phyloP scores from a whole-genome alignment of 371 early-diverging fungal species.

The Globomyces sp. region DNA sequence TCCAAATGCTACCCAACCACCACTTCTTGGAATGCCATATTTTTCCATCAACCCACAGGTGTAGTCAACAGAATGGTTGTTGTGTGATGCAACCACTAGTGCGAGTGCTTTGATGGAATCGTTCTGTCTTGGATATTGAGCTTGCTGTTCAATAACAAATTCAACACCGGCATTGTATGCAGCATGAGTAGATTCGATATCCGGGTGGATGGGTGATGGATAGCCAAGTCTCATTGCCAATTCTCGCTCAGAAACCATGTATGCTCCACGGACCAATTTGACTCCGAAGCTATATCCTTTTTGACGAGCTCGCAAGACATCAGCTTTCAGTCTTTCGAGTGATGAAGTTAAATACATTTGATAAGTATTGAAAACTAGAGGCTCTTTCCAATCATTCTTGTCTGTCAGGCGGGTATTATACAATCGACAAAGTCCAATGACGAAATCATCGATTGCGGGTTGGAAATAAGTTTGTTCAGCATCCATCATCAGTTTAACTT shows the following conservation, averaged over 20 bases:
- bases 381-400: no score
- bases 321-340: slow-evolving; percentile 61
- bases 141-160: slow-evolving; percentile 49
- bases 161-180: slow-evolving; percentile 80
- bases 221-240: slow-evolving; percentile 68
- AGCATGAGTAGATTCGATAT: slow-evolving; percentile 77
- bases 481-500: slow-evolving; percentile 85
- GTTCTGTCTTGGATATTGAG: slow-evolving; percentile 40
- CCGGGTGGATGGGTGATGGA: slow-evolving; percentile 79
- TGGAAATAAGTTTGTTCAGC: slow-evolving; percentile 96
- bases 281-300: slow-evolving; percentile 78
- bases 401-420: slow-evolving; percentile 58
- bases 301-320: slow-evolving; percentile 67
- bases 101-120: slow-evolving; percentile 23
- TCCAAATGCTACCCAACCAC: slow-evolving; percentile 81
- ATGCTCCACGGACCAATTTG: slow-evolving; percentile 89
- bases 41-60: slow-evolving; percentile 56
- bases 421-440: slow-evolving; percentile 62
- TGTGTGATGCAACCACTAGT: slow-evolving; percentile 91
- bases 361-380: slow-evolving; percentile 87
- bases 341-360: slow-evolving; percentile 92
- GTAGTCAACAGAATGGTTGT: slow-evolving; percentile 67
- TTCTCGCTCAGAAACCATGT: slow-evolving; percentile 88
- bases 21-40: slow-evolving; percentile 49
- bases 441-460: slow-evolving; percentile 85